A percentile compares a stretch with the other conserved stretches of the same genome.
Evolutionary conservation across 169 alveolate genomes (phyloP).

Genomic region (Miamiensis avidus): DNA sequence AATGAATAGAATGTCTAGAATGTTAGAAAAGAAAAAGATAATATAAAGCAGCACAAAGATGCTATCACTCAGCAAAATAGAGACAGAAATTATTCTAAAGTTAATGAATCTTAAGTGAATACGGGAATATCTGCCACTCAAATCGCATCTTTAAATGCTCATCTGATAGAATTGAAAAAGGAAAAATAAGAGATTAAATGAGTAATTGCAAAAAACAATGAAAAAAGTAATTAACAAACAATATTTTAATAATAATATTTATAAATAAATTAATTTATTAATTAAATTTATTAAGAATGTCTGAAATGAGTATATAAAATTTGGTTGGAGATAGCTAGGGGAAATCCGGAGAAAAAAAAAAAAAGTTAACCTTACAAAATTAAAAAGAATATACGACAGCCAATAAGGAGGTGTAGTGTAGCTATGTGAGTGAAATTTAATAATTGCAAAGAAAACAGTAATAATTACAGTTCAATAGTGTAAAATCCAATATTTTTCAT

Average conservation of each 20-base stretch:
- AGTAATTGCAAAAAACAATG: neutral
- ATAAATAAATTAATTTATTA: too few species aligned
- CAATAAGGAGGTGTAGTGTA: slow-evolving; percentile 10
- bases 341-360: slow-evolving; percentile 1
- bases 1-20: neutral
- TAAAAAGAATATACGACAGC: slow-evolving; percentile 7
- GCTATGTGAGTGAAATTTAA: neutral
- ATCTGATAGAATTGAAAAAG: neutral
- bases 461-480: neutral
- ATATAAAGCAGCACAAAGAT: neutral
- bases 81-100: neutral
- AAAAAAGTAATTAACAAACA: neutral
- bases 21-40: neutral
- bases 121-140: too few species aligned
- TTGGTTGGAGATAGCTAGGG: too few species aligned
- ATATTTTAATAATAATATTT: too few species aligned
- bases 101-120: too few species aligned
- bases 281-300: neutral
- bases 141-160: too few species aligned
- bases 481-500: neutral
- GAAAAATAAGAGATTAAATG: neutral
- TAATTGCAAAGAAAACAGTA: neutral
- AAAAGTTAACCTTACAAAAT: neutral
- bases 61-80: neutral
- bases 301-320: neutral